Evolutionary conservation across 805 yeast species (phyloP).

Genomic region (Candida sakaeoensis): DNA sequence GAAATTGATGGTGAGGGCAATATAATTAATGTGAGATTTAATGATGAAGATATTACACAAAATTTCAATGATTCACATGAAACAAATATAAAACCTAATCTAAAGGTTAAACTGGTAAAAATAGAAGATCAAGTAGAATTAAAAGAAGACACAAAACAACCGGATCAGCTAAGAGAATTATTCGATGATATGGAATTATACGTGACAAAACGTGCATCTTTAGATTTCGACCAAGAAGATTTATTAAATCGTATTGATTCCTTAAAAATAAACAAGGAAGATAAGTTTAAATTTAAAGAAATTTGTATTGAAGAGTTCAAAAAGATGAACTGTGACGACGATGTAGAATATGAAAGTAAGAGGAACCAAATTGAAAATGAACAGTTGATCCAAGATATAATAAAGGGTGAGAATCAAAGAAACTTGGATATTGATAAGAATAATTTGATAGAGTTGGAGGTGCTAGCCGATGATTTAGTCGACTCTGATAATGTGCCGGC

Average conservation of each 20-base stretch:
- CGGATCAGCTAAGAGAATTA: slow-evolving; percentile 25
- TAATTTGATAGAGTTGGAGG: slow-evolving; percentile 50
- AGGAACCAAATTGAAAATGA: not conserved
- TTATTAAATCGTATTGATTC: slow-evolving; percentile 24
- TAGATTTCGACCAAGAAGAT: slow-evolving; percentile 15
- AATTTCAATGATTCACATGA: not conserved
- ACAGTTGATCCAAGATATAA: slow-evolving; percentile 1
- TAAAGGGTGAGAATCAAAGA: slow-evolving; percentile 6
- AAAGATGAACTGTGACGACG: slow-evolving; percentile 11
- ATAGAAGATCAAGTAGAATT: not conserved
- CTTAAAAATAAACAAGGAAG: slow-evolving; percentile 23
- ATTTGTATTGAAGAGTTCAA: slow-evolving; percentile 19
- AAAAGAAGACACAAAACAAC: not conserved
- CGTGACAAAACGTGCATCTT: not conserved
- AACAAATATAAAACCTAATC: not conserved
- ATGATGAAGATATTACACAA: slow-evolving; percentile 13
- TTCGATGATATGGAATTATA: slow-evolving; percentile 27
- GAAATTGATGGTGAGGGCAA: slow-evolving; percentile 78
- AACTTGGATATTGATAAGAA: slow-evolving; percentile 20
- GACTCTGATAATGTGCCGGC: slow-evolving; percentile 21
- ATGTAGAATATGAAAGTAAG: not conserved
- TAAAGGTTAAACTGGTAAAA: no score
- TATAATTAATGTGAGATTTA: slow-evolving; percentile 38
- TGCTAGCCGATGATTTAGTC: slow-evolving; percentile 48
- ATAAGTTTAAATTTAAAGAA: slow-evolving; percentile 23